Conservation (phyloP, 2,329 filamentous ascomycete genomes). For the Penicillium sp. region DNA sequence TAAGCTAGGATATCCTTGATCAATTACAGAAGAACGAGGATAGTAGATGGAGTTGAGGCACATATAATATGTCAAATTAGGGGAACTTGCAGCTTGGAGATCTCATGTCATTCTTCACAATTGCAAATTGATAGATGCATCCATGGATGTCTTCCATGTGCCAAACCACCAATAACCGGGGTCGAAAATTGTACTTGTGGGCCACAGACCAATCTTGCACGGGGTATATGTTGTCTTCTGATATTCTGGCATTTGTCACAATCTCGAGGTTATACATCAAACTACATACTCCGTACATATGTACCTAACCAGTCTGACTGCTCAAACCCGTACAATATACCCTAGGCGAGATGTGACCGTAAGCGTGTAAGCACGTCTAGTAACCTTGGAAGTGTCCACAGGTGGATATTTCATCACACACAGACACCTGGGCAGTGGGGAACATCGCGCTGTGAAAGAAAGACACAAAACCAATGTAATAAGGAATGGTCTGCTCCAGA, state of each 20-base stretch:
- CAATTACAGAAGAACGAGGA: not conserved
- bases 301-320: not conserved
- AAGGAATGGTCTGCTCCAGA: not conserved
- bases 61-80: not conserved
- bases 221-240: not conserved
- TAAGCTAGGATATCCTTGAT: not conserved
- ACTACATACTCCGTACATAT: not conserved
- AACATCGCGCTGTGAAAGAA: not conserved
- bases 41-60: not conserved
- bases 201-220: not conserved
- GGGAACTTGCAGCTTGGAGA: not conserved
- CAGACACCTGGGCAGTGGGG: not conserved
- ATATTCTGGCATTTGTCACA: not conserved
- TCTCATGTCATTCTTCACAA: not conserved
- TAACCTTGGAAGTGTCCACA: conserved; percentile 1
- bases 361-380: not conserved
- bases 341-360: conserved; percentile 13
- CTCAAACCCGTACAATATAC: not conserved
- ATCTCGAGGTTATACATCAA: not conserved
- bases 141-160: conserved; percentile 2
- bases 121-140: conserved; percentile 1
- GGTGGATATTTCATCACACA: conserved; percentile 3
- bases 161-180: not conserved
- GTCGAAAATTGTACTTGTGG: not conserved
- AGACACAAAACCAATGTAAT: not conserved